A percentile compares a stretch with the other conserved stretches of the same genome.
phyloP scores from a whole-genome alignment of 1,284 basidiomycete species.

The Tilletiopsis washingtonensis region DNA sequence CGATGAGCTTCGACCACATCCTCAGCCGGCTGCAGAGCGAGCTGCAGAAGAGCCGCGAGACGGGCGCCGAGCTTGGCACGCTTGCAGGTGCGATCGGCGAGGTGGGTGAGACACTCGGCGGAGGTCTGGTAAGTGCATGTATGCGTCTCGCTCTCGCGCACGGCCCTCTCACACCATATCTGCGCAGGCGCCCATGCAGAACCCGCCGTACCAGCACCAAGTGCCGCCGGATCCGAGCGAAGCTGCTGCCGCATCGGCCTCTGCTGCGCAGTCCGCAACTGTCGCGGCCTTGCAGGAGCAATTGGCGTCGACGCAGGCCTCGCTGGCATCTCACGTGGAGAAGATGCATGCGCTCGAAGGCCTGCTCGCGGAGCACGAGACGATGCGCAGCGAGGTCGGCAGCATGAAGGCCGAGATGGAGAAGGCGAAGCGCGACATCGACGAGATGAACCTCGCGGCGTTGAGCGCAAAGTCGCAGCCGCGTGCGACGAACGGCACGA shows the following conservation, averaged over 20 bases:
- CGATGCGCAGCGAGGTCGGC: conserved; percentile 70
- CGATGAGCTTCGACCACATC: conserved; percentile 74
- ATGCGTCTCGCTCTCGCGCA: conserved; percentile 7
- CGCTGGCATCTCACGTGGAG: conserved; percentile 70
- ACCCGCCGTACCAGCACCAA: conserved; percentile 39
- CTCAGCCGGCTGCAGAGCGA: conserved; percentile 72
- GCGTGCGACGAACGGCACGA: no score
- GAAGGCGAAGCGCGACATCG: conserved; percentile 34
- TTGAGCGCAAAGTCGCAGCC: no score
- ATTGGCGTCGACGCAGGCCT: conserved; percentile 74
- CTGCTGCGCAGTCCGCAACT: conserved; percentile 13
- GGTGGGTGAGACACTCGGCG: conserved; percentile 84
- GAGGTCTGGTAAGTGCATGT: conserved; percentile 50
- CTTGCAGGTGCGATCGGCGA: conserved; percentile 78
- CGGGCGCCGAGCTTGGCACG: conserved; percentile 75
- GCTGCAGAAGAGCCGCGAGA: conserved; percentile 86
- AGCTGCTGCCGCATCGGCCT: conserved; percentile 9
- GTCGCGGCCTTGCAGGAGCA: conserved; percentile 64
- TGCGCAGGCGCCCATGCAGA: conserved; percentile 47
- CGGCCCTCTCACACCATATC: conserved; percentile 52
- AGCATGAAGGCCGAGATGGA: conserved; percentile 48
- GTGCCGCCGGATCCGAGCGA: conserved; percentile 27
- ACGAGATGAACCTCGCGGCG: conserved; percentile 15
- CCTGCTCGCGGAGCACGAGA: conserved; percentile 73
- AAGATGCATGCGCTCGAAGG: conserved; percentile 75